Evolutionary conservation across 768 basidiomycete genomes (phyloP).

Genomic region (Crassisporium funariophilum): DNA sequence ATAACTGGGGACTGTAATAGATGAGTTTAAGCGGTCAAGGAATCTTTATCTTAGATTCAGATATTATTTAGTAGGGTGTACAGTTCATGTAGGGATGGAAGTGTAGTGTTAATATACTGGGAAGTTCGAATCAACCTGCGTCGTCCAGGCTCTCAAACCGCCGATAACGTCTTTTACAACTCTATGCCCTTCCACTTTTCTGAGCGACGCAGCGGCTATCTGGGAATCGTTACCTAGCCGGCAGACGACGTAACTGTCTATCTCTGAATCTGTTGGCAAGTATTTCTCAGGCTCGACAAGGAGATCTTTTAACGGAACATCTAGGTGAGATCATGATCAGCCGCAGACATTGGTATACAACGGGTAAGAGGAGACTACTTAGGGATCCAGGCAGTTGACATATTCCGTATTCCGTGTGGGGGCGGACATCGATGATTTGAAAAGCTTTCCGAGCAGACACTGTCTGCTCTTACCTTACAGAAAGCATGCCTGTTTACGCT

Average conservation of each 20-base stretch:
- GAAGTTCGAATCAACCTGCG: slow-evolving; percentile 70
- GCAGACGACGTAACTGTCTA: slow-evolving; percentile 67
- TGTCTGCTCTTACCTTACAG: too few species aligned
- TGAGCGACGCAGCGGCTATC: slow-evolving; percentile 72
- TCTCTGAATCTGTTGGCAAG: slow-evolving; percentile 29
- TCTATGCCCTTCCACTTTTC: slow-evolving; percentile 29
- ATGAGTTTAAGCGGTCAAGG: slow-evolving; percentile 2
- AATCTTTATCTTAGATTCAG: not conserved
- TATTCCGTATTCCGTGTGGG: slow-evolving; percentile 81
- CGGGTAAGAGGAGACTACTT: too few species aligned
- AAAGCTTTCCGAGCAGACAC: too few species aligned
- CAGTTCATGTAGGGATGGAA: not conserved
- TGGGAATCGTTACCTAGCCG: slow-evolving; percentile 93
- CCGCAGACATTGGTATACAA: not conserved
- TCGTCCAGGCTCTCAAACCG: slow-evolving; percentile 81
- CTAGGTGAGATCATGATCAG: too few species aligned
- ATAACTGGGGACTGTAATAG: not conserved
- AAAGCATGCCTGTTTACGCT: too few species aligned
- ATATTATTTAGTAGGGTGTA: not conserved
- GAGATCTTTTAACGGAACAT: slow-evolving; percentile 70
- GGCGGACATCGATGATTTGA: slow-evolving; percentile 77
- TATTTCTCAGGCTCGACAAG: slow-evolving; percentile 58
- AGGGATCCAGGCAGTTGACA: slow-evolving; percentile 76
- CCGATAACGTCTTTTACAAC: slow-evolving; percentile 74
- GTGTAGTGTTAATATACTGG: slow-evolving; percentile 72